A percentile compares a stretch with the other conserved stretches of the same genome.
Conservation (phyloP, 805 yeast genomes). For the Sugiyamaella chiloensis region DNA sequence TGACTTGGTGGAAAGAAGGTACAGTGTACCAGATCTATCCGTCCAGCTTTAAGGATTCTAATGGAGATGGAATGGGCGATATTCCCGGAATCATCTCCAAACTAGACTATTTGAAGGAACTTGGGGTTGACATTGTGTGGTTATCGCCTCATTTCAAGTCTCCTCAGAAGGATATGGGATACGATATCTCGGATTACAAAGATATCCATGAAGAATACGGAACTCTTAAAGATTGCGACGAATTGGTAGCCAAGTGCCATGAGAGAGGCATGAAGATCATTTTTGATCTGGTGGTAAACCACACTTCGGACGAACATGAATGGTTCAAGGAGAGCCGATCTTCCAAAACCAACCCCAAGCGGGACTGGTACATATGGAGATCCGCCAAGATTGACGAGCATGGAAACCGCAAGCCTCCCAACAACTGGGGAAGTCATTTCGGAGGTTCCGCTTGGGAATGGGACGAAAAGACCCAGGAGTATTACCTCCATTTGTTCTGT, state of each 20-base stretch:
- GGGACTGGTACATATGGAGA: conserved; percentile 63
- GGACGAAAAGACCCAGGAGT: conserved; percentile 53
- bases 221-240: conserved; percentile 50
- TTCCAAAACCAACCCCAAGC: conserved; percentile 49
- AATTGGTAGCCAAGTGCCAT: conserved; percentile 46
- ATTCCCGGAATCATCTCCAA: conserved; percentile 50
- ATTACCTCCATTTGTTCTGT: conserved; percentile 53
- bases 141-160: conserved; percentile 55
- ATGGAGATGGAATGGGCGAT: conserved; percentile 60
- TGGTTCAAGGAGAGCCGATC: conserved; percentile 59
- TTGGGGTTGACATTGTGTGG: conserved; percentile 56
- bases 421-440: conserved; percentile 54
- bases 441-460: conserved; percentile 59
- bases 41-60: conserved; percentile 56
- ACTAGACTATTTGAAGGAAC: conserved; percentile 48
- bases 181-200: conserved; percentile 56
- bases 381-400: conserved; percentile 43
- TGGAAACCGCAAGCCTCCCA: conserved; percentile 53
- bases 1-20: conserved; percentile 57
- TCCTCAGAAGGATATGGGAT: conserved; percentile 63
- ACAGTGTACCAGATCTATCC: conserved; percentile 59
- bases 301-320: conserved; percentile 52
- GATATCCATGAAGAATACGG: conserved; percentile 51
- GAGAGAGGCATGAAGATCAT: conserved; percentile 49
- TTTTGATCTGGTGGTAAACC: conserved; percentile 57